Percentiles rank a stretch among this genome's conserved stretches.
Conservation (phyloP, 805 yeast species). For the Candida hispaniensis region DNA sequence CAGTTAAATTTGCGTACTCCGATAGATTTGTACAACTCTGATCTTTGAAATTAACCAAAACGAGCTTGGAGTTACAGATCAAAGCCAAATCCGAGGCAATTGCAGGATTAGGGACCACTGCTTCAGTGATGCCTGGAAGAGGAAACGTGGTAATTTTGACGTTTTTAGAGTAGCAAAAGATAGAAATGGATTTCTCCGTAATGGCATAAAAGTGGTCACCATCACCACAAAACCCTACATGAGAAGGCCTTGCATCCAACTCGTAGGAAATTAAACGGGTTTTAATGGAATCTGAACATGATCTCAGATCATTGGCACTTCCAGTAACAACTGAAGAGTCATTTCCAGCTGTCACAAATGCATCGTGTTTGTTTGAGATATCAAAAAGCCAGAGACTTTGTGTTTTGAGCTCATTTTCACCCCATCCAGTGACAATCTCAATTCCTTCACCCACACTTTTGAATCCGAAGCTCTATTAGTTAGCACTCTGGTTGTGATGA, state of each 20-base stretch:
- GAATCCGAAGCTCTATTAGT: conserved; percentile 22
- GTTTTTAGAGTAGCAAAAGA: no score
- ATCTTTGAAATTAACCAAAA: conserved; percentile 4
- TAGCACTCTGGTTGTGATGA: not conserved
- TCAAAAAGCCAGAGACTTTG: conserved; percentile 20
- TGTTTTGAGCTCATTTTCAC: conserved; percentile 8
- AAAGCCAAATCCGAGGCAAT: conserved; percentile 18
- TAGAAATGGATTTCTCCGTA: no score
- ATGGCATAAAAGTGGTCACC: conserved; percentile 20
- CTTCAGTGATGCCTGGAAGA: conserved; percentile 11
- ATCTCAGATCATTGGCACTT: conserved; percentile 19
- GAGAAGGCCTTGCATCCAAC: conserved; percentile 16
- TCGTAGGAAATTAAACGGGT: conserved; percentile 5
- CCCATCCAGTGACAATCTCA: conserved; percentile 5
- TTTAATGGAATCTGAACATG: conserved; percentile 2
- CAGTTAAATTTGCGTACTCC: no score
- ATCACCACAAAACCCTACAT: conserved; percentile 22
- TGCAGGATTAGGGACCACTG: conserved; percentile 19
- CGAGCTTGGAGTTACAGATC: conserved; percentile 16
- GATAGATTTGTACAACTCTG: no score
- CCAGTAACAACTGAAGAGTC: conserved; percentile 20
- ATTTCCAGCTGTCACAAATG: conserved; percentile 22
- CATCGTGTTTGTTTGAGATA: conserved; percentile 21
- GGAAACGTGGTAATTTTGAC: not conserved
- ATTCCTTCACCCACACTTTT: conserved; percentile 9